Evolutionary conservation across 768 basidiomycete genomes (phyloP).

Genomic region (Pilatotrama ljubarskyi): DNA sequence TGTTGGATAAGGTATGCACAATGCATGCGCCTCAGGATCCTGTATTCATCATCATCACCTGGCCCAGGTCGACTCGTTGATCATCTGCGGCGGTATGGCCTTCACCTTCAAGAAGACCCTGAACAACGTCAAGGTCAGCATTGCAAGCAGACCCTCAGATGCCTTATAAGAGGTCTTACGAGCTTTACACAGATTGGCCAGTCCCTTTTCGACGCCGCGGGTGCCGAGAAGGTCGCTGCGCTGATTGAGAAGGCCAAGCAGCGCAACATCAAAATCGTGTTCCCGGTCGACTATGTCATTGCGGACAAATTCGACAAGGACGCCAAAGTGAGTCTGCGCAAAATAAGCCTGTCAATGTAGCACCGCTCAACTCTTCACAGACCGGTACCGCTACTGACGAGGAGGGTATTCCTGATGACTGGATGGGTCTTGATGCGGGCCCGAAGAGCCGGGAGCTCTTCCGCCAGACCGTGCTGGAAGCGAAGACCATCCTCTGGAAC

Average conservation of each 20-base stretch:
- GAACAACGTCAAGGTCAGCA: slow-evolving; percentile 67
- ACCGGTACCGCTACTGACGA: slow-evolving; percentile 73
- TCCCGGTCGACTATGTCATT: slow-evolving; percentile 93
- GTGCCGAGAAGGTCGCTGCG: slow-evolving; percentile 78
- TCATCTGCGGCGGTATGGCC: slow-evolving; percentile 98
- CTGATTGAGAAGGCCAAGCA: slow-evolving; percentile 91
- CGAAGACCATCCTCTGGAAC: slow-evolving; percentile 98
- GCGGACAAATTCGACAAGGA: slow-evolving; percentile 96
- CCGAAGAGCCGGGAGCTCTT: slow-evolving; percentile 81
- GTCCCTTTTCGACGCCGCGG: slow-evolving; percentile 90
- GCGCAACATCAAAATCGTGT: slow-evolving; percentile 91
- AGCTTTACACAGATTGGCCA: slow-evolving; percentile 71
- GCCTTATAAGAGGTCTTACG: not conserved
- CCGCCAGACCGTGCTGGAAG: slow-evolving; percentile 73
- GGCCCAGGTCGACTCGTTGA: slow-evolving; percentile 84
- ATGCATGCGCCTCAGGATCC: not conserved
- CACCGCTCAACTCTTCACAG: slow-evolving; percentile 37
- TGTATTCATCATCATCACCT: slow-evolving; percentile 3
- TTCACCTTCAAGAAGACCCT: slow-evolving; percentile 99
- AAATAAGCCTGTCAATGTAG: not conserved
- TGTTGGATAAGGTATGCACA: slow-evolving; percentile 85
- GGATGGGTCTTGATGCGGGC: slow-evolving; percentile 96
- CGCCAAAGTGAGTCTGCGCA: slow-evolving; percentile 57
- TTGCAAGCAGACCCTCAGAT: not conserved
- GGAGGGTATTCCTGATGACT: slow-evolving; percentile 87